Evolutionary conservation across 2,329 filamentous ascomycete species (phyloP), one percentile per base, ranked within the genome.

Genomic region (Colletotrichum falcatum): DNA sequence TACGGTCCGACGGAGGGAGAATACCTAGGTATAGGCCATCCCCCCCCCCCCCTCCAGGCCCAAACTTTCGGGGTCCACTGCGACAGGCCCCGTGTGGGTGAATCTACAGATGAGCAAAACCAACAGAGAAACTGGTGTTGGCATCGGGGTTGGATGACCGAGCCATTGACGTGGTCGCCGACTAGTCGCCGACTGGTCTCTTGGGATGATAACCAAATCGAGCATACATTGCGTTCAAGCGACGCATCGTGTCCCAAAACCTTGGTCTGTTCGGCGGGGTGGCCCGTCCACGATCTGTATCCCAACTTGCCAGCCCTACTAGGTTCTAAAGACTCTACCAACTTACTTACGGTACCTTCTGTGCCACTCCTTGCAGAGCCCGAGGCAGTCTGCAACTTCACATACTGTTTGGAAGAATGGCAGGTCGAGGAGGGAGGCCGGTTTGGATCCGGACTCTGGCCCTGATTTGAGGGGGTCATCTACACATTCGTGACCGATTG

Each of bases 251-350:
- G 42, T n/a, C 23, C 23, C 44, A 30, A 53, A 69, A 69, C 65
- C 51, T 68, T 67, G 42, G 9, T 49, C 56, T 12, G 33, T 5
- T 23, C 33, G 53, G 33, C 28, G 51, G 33, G 18, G 35, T 37
- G 42, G 35, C 49, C 35, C 18, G 44, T 49, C 30, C n/a, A 33
- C 18, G 55, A 42, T 48, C 59, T 42, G 16, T 39, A 55, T 39
- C n/a, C n/a, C 30, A 12, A 61, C 49, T 58, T 53, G 35, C 63
- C 42, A 70, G 63, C 67, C 58, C 61, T 51, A 18, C 37, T 51
- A 28, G 26, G 37, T 42, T 58, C 7, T 26, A 66, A 51, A 53
- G 54, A 3, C 20, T 66, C 33, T 23, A 42, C n/a, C 44, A 70
- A 70, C 63, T 70, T 61, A 42, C 53, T 56, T 8, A 23, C 5